Conservation (phyloP, 1,139 yeast species). For the Hyphopichia fennica region DNA sequence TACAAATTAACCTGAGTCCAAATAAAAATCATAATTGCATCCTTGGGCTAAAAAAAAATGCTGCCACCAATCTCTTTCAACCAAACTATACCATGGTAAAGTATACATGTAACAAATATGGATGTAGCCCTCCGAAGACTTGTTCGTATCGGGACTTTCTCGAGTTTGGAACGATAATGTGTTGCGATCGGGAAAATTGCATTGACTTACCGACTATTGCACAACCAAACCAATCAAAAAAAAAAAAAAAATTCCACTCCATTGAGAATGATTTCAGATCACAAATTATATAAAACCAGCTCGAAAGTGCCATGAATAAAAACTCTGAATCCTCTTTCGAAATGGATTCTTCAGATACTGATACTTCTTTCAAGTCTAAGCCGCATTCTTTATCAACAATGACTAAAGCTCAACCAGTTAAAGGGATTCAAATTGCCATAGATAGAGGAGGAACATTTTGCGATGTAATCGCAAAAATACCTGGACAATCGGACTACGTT, state of each 20-base stretch:
- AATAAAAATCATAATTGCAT: too few species aligned
- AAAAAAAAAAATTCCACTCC: background rate
- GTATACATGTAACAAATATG: too few species aligned
- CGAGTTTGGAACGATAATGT: background rate
- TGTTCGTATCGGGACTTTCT: background rate
- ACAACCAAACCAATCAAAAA: background rate
- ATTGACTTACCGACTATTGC: background rate
- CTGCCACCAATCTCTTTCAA: too few species aligned
- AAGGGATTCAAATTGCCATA: conserved; percentile 28
- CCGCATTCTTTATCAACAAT: background rate
- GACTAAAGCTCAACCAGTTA: background rate
- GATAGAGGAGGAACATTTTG: conserved; percentile 89
- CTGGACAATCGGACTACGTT: conserved; percentile 36
- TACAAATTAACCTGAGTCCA: too few species aligned
- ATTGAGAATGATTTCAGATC: background rate
- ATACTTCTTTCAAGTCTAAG: background rate
- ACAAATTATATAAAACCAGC: background rate
- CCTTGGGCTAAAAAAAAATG: too few species aligned
- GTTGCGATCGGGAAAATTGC: background rate
- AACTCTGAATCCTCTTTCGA: background rate
- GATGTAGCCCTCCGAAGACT: too few species aligned
- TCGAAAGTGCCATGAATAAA: background rate
- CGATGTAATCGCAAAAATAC: conserved; percentile 64
- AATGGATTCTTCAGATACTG: background rate
- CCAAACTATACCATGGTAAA: too few species aligned